These are phyloP conservation scores for Hypoxylon sp. DNA, from an alignment of 2,329 filamentous ascomycete genomes.

Conservation along the genomic window DNA sequence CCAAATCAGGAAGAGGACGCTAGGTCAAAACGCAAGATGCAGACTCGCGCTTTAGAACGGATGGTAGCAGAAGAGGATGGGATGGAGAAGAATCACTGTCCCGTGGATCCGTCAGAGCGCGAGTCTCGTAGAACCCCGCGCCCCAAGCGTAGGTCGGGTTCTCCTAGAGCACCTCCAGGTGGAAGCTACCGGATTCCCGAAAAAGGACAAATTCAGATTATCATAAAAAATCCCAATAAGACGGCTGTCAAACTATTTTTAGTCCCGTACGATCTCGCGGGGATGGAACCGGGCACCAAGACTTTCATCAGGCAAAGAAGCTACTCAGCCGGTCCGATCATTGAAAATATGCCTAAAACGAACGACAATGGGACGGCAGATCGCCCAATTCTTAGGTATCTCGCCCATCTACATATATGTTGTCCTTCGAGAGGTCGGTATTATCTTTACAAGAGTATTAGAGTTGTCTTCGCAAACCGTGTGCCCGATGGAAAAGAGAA, in stretches of 20 bases:
- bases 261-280: constrained; percentile 89
- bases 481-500: constrained; percentile 96
- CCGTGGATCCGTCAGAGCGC: constrained; percentile 47
- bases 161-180: constrained; percentile 79
- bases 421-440: constrained; percentile 85
- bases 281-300: constrained; percentile 94
- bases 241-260: constrained; percentile 97
- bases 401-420: constrained; percentile 94
- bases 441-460: constrained; percentile 91
- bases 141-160: constrained; percentile 68
- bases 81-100: constrained; percentile 40
- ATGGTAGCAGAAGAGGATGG: constrained; percentile 51
- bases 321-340: constrained; percentile 88
- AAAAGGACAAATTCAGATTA: constrained; percentile 93
- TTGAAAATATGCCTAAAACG: constrained; percentile 70
- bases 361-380: constrained; percentile 55
- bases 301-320: constrained; percentile 96
- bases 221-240: constrained; percentile 98
- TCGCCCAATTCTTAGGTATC: constrained; percentile 84
- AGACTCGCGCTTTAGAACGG: constrained; percentile 59
- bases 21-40: constrained; percentile 63
- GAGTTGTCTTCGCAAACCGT: constrained; percentile 95
- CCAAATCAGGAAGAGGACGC: constrained; percentile 64
- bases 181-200: constrained; percentile 95
- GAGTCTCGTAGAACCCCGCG: constrained; percentile 52